Evolutionary conservation across 2,329 filamentous ascomycete species (phyloP).

Genomic region (Stromatinia cepivora): DNA sequence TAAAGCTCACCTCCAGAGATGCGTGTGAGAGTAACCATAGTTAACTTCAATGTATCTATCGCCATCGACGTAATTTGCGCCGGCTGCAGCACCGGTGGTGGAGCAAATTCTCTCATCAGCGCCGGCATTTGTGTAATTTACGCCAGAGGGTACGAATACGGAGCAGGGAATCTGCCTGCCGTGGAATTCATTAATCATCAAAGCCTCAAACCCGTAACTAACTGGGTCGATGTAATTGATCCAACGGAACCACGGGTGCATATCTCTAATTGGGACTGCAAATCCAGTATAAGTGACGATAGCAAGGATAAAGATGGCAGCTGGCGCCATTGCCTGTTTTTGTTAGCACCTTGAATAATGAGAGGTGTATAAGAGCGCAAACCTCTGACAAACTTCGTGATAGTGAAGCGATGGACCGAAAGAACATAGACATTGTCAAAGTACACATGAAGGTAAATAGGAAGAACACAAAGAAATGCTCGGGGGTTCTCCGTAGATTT

Average conservation of each 20-base stretch:
- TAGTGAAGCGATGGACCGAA: slow-evolving; percentile 75
- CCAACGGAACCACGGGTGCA: slow-evolving; percentile 58
- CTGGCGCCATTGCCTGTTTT: slow-evolving; percentile 34
- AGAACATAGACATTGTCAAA: slow-evolving; percentile 81
- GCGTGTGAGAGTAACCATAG: slow-evolving; percentile 56
- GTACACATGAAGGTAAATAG: slow-evolving; percentile 73
- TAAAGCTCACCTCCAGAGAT: slow-evolving; percentile 60
- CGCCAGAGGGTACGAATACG: slow-evolving; percentile 33
- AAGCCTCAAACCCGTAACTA: slow-evolving; percentile 64
- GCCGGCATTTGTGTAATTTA: slow-evolving; percentile 28
- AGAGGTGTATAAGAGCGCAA: slow-evolving; percentile 35
- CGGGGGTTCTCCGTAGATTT: slow-evolving; percentile 70
- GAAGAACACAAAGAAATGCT: slow-evolving; percentile 82
- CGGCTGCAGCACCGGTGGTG: slow-evolving; percentile 57
- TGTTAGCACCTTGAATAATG: not conserved
- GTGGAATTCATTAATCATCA: slow-evolving; percentile 81
- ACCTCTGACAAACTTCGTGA: slow-evolving; percentile 67
- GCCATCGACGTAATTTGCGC: slow-evolving; percentile 55
- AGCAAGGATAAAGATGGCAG: slow-evolving; percentile 64
- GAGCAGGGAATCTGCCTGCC: slow-evolving; percentile 33
- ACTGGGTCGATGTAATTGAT: slow-evolving; percentile 71
- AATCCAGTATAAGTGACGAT: slow-evolving; percentile 47
- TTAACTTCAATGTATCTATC: slow-evolving; percentile 57
- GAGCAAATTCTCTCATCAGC: slow-evolving; percentile 50
- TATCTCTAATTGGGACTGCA: slow-evolving; percentile 53